Evolutionary conservation across 1,139 yeast species (phyloP), one percentile per base, ranked within the genome.

Genomic region (Geotrichum siamense): DNA sequence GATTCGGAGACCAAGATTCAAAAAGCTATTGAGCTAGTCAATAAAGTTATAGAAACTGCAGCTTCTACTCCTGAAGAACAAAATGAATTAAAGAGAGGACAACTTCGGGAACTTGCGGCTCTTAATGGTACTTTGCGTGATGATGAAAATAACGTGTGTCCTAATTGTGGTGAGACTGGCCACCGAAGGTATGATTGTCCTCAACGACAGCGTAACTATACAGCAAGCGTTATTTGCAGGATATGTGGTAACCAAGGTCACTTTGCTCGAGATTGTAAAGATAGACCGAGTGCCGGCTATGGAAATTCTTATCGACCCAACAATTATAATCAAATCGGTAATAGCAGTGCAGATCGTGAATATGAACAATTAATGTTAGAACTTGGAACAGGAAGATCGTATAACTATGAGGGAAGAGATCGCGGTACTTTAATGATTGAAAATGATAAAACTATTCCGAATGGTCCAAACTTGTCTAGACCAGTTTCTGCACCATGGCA

Each of bases 61-160:
- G 84, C 91, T 1, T 74, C 80, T 19, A 79, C 94, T 0, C 98
- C 98, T 1, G 91, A 82, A 53, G 96, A 95, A 1, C 94, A 86
- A 59, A 91, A 91, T 63, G 95, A 86, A 52, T 71, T 85, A 62
- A 93, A 93, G 60, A 71, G 96, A 46, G 87, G 83, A 38, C 99
- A 93, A 61, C 71, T 93, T 52, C 72, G 96, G 51, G 96, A 91
- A 57, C 71, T 93, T 55, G 99, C 99, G 0, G 81, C 85, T 13
- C 71, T 91, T 48, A 93, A 91, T 66, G 99, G 99, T 64, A 93
- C 98, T 0, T 70, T 87, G 40, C 73, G 97, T 45, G 95, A 85
- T 56, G 83, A 78, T 47, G 80, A 87, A 67, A 67, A 79, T 61
- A 68, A 81, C 61, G 70, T 85, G 55, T 69, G 96, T 68, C 65